Evolutionary conservation across 257 asterid genomes (phyloP).

Genomic region (Lycium barbarum): DNA sequence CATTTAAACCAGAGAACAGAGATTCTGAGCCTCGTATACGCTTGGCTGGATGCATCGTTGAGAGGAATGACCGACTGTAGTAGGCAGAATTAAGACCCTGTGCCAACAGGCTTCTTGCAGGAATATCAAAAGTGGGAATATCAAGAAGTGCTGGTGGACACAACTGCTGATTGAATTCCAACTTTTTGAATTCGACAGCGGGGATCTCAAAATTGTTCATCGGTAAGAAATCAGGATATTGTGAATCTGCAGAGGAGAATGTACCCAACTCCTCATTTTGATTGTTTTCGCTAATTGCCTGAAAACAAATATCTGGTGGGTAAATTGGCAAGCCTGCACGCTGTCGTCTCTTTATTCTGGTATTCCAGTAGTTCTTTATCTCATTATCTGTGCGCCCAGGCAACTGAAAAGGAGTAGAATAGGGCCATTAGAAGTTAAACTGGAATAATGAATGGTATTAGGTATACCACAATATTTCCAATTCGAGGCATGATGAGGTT

Average conservation of each 20-base stretch:
- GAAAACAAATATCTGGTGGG: conserved; percentile 52
- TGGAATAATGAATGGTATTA: not conserved
- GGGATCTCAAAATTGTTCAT: conserved; percentile 48
- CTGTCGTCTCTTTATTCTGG: conserved; percentile 62
- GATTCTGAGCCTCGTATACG: conserved; percentile 53
- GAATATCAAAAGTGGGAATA: conserved; percentile 46
- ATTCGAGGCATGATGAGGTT: conserved; percentile 5
- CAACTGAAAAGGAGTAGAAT: conserved; percentile 42
- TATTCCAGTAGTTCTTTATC: conserved; percentile 72
- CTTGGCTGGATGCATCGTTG: conserved; percentile 50
- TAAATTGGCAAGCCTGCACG: conserved; percentile 68
- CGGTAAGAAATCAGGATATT: conserved; percentile 40
- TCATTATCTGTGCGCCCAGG: conserved; percentile 77
- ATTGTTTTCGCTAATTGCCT: conserved; percentile 40
- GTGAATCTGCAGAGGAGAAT: conserved; percentile 39
- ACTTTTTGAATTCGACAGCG: conserved; percentile 46
- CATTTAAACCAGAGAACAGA: conserved; percentile 35
- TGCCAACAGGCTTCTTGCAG: conserved; percentile 43
- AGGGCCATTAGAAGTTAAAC: not conserved
- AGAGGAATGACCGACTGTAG: conserved; percentile 35
- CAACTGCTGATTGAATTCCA: conserved; percentile 42
- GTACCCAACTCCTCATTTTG: conserved; percentile 38
- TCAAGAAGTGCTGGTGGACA: conserved; percentile 40
- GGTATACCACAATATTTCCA: conserved; percentile 1
- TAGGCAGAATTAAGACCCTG: conserved; percentile 41